These are phyloP conservation scores for Puccinia brachypodii DNA, from an alignment of 1,284 basidiomycete species.

Conservation along the genomic window DNA sequence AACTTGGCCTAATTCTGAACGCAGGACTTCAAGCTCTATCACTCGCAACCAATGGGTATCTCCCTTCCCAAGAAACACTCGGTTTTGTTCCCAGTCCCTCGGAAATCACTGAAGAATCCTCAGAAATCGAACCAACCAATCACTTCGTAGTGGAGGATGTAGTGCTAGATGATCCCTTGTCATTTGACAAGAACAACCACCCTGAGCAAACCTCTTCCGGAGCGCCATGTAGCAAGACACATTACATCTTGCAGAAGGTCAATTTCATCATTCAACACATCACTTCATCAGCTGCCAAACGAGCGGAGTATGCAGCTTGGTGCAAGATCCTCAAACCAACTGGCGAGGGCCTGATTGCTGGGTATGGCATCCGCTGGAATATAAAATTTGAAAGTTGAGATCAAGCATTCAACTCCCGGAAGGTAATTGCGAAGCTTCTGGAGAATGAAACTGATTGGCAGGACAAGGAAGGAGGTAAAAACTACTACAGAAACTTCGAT, in stretches of 20 bases:
- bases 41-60: not conserved
- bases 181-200: not conserved
- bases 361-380: not conserved
- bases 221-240: not conserved
- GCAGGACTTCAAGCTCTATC: not conserved
- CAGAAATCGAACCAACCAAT: no score
- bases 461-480: not conserved
- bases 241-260: no score
- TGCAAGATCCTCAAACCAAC: not conserved
- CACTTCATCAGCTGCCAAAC: not conserved
- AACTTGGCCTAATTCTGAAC: not conserved
- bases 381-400: not conserved
- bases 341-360: not conserved
- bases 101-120: not conserved
- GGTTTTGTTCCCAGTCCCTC: not conserved
- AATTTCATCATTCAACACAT: not conserved
- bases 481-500: not conserved
- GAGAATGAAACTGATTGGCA: not conserved
- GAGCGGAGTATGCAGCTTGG: not conserved
- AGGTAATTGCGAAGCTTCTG: not conserved
- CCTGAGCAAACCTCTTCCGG: not conserved
- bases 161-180: no score
- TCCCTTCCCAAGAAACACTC: not conserved
- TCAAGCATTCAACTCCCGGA: not conserved
- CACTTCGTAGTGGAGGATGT: no score